Percentiles rank a stretch among this genome's conserved stretches.
Evolutionary conservation across 73 alveolate species (phyloP).

Genomic region (Paraurostyla sp.): DNA sequence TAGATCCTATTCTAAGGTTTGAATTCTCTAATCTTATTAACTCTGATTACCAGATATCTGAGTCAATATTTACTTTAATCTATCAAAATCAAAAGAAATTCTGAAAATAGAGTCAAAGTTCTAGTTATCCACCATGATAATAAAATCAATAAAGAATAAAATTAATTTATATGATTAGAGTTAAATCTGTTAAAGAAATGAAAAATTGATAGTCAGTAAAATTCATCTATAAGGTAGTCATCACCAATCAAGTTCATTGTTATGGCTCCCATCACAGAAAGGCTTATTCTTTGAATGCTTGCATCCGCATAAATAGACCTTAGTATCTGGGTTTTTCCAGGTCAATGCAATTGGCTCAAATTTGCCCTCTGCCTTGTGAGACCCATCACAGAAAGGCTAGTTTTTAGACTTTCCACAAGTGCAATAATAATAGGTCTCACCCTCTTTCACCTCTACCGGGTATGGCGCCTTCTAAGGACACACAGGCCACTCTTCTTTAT

Average conservation of each 20-base stretch:
- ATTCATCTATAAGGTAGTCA: not conserved
- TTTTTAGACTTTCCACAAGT: constrained; percentile 78
- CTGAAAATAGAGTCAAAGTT: constrained; percentile 3
- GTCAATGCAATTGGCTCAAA: constrained; percentile 80
- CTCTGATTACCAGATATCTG: not conserved
- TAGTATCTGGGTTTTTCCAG: constrained; percentile 62
- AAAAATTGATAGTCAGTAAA: not conserved
- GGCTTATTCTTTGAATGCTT: constrained; percentile 79
- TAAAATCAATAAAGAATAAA: not conserved
- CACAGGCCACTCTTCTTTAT: constrained; percentile 1
- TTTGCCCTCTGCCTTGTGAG: constrained; percentile 76
- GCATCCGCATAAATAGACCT: constrained; percentile 79
- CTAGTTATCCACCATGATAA: not conserved
- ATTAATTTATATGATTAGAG: not conserved
- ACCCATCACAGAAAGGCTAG: constrained; percentile 84
- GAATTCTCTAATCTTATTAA: not conserved
- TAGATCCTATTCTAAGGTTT: not conserved
- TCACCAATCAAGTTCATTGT: constrained; percentile 25
- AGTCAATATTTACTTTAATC: not conserved
- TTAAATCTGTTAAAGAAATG: not conserved
- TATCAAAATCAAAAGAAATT: constrained; percentile 26
- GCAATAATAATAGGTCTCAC: constrained; percentile 74
- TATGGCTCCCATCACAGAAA: constrained; percentile 78
- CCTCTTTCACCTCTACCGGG: not conserved
- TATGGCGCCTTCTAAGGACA: constrained; percentile 8